phyloP scores from a whole-genome alignment of 148 eudicot species.

The Rhododendron mucronatum region DNA sequence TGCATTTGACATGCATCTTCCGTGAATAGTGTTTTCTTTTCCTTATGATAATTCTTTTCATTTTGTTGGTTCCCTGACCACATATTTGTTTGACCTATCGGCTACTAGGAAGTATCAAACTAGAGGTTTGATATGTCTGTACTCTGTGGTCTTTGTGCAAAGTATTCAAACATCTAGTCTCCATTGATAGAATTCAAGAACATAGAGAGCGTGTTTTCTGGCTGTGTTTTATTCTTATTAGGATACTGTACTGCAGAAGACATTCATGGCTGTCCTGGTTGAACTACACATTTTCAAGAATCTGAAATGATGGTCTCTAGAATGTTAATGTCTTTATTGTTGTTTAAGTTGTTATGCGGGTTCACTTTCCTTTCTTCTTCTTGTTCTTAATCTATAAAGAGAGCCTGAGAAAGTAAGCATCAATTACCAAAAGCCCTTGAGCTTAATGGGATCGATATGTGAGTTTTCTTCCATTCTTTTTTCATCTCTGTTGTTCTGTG shows the following conservation, averaged over 20 bases:
- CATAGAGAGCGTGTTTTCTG: conserved; percentile 7
- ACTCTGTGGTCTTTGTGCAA: background rate
- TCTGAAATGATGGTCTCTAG: background rate
- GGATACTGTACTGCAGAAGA: background rate
- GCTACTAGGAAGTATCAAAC: conserved; percentile 2
- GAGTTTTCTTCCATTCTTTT: background rate
- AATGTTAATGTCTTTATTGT: background rate
- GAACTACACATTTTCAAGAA: background rate
- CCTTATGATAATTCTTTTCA: background rate
- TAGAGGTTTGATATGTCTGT: conserved; percentile 17
- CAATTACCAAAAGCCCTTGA: background rate
- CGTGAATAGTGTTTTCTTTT: background rate
- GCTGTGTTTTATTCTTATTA: background rate
- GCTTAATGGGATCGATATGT: background rate
- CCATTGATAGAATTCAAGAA: conserved; percentile 18
- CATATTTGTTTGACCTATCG: background rate
- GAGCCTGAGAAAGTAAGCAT: background rate
- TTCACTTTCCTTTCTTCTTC: background rate
- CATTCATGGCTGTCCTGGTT: background rate
- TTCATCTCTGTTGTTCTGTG: background rate
- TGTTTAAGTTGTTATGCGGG: background rate
- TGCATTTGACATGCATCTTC: background rate
- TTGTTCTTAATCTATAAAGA: background rate
- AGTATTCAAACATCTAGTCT: background rate
- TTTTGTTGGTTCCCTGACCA: background rate